Percentiles rank a stretch among this genome's conserved stretches.
phyloP scores from a whole-genome alignment of 192 early-diverging fungal genomes.

The Coemansia sp. region DNA sequence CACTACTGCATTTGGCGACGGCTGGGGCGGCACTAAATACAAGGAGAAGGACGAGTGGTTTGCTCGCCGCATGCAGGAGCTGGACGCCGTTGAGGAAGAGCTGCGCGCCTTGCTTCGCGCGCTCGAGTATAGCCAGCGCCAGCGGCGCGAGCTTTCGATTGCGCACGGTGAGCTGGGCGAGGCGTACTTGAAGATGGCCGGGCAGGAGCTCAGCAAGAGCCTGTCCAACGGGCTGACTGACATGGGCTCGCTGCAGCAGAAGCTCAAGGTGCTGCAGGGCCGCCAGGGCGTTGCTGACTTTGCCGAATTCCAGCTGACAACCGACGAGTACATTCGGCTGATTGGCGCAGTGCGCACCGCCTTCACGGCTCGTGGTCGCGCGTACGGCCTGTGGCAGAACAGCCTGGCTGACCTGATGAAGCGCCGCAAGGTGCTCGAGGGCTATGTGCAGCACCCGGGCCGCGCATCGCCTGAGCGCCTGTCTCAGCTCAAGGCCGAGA shows the following conservation, averaged over 20 bases:
- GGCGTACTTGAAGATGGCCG: slow-evolving; percentile 72
- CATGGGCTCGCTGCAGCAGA: slow-evolving; percentile 80
- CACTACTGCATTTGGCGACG: slow-evolving; percentile 66
- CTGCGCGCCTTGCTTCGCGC: slow-evolving; percentile 76
- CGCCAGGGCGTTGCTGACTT: slow-evolving; percentile 80
- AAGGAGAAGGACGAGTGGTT: slow-evolving; percentile 82
- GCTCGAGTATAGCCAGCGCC: slow-evolving; percentile 77
- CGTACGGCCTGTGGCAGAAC: slow-evolving; percentile 71
- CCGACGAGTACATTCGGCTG: slow-evolving; percentile 90
- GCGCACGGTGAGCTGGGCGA: slow-evolving; percentile 82
- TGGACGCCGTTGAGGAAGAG: slow-evolving; percentile 80
- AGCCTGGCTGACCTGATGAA: slow-evolving; percentile 72
- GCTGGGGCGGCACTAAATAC: slow-evolving; percentile 68
- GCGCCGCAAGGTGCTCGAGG: slow-evolving; percentile 69
- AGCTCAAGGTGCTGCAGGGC: slow-evolving; percentile 78
- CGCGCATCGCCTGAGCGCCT: slow-evolving; percentile 43
- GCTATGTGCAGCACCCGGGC: slow-evolving; percentile 56
- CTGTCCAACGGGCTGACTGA: slow-evolving; percentile 70
- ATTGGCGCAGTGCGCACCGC: slow-evolving; percentile 82
- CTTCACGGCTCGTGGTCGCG: slow-evolving; percentile 74
- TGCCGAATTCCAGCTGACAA: slow-evolving; percentile 72
- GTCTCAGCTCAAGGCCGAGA: slow-evolving; percentile 50
- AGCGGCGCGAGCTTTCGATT: slow-evolving; percentile 70
- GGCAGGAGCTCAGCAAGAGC: slow-evolving; percentile 70
- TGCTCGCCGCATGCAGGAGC: slow-evolving; percentile 70